Evolutionary conservation across 352 stramenopile genomes (phyloP), one percentile per base, ranked within the genome.

Genomic region (Globisporangium acanthophoron): DNA sequence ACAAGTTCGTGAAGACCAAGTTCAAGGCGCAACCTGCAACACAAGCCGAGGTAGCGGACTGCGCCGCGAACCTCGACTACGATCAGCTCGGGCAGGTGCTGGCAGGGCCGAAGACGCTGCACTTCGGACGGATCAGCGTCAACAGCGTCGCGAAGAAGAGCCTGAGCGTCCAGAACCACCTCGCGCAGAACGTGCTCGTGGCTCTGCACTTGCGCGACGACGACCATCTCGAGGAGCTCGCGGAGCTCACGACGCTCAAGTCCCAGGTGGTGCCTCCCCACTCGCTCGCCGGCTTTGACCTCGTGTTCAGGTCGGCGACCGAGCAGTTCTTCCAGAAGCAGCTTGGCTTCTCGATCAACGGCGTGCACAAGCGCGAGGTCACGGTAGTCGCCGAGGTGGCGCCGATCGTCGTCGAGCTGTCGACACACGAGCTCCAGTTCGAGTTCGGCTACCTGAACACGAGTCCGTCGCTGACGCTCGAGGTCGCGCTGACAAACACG

Each of bases 111-210:
- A 94, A 96, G 62, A 90, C 76, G 12, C 73, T 98, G 15, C 88
- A 98, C 55, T 98, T 98, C 56, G 94, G 94, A 7, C 81, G 85
- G 24, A 65, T 98, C 7, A 95, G 84, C 40, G 85, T 98, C 18
- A 93, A 95, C 11, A 89, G 82, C 0, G 65, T 78, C 7, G 85
- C 70, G 2, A 87, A 67, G 2, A 93, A 92, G 35, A 92, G 73
- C 45, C 72, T 98, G 9, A 90, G 70, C 4, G 78, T 98, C 5
- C 78, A 83, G n/a, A 98, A 98, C 59, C 83, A 88, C 46, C 64
- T 98, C 4, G 24, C 69, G 5, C 81, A 96, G 11, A 90, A 87
- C 46, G 69, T 98, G 7, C 56, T 96, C 1, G 85, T 97, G 0
- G 43, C 57, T 4, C 39, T 96, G n/a, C 64, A 74, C 9, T 49